phyloP scores from a whole-genome alignment of 148 eudicot genomes.

The Silene latifolia region DNA sequence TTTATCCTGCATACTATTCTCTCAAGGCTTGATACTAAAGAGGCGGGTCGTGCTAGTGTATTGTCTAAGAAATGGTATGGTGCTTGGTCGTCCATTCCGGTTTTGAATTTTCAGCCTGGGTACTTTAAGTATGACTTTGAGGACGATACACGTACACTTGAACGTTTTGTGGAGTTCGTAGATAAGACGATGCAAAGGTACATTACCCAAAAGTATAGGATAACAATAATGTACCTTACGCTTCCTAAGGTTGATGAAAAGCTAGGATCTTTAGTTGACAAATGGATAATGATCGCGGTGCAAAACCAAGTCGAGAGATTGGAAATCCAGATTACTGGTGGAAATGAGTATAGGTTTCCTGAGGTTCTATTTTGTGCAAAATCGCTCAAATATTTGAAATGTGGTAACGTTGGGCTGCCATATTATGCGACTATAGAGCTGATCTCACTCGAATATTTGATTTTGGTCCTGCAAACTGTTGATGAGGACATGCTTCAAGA shows the following conservation, averaged over 20 bases:
- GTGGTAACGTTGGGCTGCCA: neutral
- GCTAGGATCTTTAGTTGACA: neutral
- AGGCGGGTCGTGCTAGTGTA: neutral
- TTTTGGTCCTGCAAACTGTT: no score
- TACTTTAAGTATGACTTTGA: neutral
- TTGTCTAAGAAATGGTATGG: neutral
- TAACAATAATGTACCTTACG: neutral
- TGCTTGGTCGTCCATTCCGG: neutral
- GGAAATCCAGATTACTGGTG: neutral
- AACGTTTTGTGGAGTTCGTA: neutral
- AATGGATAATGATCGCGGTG: slow-evolving; percentile 11
- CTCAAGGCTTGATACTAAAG: neutral
- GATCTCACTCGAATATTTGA: slow-evolving; percentile 1
- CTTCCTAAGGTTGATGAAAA: neutral
- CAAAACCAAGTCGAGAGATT: slow-evolving; percentile 5
- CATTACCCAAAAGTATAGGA: neutral
- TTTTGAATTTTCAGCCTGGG: neutral
- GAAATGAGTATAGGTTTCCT: neutral
- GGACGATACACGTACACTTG: neutral
- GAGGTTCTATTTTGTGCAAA: slow-evolving; percentile 1
- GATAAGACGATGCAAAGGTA: slow-evolving; percentile 5
- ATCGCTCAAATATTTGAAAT: neutral
- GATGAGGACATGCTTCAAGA: neutral
- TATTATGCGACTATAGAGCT: neutral
- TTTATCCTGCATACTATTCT: neutral